phyloP scores from a whole-genome alignment of 2,329 filamentous ascomycete species.

The Aspergillus eucalypticola region DNA sequence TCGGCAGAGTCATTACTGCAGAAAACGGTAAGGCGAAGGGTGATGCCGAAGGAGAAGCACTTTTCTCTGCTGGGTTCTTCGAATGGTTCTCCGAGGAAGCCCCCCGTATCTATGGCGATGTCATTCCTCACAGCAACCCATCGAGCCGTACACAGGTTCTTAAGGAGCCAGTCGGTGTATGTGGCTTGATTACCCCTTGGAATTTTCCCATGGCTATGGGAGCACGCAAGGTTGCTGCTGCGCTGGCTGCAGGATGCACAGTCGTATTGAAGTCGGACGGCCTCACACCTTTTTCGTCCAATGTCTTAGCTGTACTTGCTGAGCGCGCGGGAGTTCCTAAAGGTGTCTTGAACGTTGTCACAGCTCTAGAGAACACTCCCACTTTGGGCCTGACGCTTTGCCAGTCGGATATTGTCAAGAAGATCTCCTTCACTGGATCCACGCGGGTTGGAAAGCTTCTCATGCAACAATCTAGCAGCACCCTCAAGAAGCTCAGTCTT shows the following conservation, averaged over 20 bases:
- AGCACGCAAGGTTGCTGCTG: conserved; percentile 51
- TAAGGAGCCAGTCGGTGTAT: conserved; percentile 65
- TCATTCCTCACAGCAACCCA: conserved; percentile 56
- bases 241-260: conserved; percentile 83
- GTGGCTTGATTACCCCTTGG: conserved; percentile 66
- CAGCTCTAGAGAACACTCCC: conserved; percentile 71
- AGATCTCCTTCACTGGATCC: conserved; percentile 88
- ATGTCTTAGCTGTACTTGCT: conserved; percentile 79
- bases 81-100: conserved; percentile 64
- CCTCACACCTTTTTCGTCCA: conserved; percentile 84
- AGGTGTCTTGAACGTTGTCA: conserved; percentile 84
- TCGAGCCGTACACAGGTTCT: conserved; percentile 59
- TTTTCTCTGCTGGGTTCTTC: conserved; percentile 58
- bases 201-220: conserved; percentile 58
- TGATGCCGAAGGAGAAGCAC: conserved; percentile 57
- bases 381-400: conserved; percentile 59
- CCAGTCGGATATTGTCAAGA: conserved; percentile 64
- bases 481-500: conserved; percentile 78
- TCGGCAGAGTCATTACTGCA: conserved; percentile 63
- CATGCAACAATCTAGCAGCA: conserved; percentile 81
- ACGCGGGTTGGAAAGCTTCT: conserved; percentile 67
- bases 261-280: conserved; percentile 85
- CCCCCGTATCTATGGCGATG: conserved; percentile 56
- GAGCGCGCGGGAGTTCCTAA: conserved; percentile 81
- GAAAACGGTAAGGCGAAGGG: conserved; percentile 66